Conservation (phyloP, 352 stramenopile species). For the Pythium biforme region DNA sequence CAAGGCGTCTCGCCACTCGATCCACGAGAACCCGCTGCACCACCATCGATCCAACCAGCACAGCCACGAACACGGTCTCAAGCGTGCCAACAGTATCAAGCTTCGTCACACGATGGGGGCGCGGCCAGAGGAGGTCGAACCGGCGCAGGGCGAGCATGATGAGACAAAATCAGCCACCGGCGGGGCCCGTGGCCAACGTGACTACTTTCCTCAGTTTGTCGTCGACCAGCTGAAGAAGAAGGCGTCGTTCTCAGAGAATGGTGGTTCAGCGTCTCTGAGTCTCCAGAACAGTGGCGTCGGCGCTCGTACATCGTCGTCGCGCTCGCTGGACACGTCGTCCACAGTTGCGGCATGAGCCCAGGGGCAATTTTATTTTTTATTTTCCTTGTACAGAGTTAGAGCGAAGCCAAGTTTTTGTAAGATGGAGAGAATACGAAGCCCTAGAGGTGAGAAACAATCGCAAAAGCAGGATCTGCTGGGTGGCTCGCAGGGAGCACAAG, state of each 20-base stretch:
- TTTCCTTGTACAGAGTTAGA: slow-evolving; percentile 13
- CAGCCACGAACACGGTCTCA: background rate
- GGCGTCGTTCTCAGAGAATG: slow-evolving; percentile 7
- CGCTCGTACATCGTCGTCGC: slow-evolving; percentile 10
- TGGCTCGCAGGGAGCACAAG: background rate
- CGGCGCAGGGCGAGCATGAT: background rate
- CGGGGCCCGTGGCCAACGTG: background rate
- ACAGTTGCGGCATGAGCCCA: background rate
- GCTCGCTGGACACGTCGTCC: background rate
- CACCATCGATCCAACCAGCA: slow-evolving; percentile 16
- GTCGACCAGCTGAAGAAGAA: slow-evolving; percentile 27
- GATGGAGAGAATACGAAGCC: background rate
- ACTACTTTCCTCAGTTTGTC: slow-evolving; percentile 29
- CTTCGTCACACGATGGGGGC: slow-evolving; percentile 18
- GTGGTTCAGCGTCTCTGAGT: background rate
- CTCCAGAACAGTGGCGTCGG: slow-evolving; percentile 1
- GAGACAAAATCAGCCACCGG: background rate
- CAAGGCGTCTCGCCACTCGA: slow-evolving; percentile 13
- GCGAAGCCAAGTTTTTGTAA: slow-evolving; percentile 13
- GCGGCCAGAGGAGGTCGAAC: slow-evolving; percentile 8
- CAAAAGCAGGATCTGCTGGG: background rate
- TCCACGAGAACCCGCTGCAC: slow-evolving; percentile 25
- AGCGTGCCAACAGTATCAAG: background rate
- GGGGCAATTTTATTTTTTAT: slow-evolving; percentile 4
- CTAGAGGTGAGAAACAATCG: background rate